Evolutionary conservation across 441 rosid species (phyloP).

Genomic region (Monsonia emarginata): DNA sequence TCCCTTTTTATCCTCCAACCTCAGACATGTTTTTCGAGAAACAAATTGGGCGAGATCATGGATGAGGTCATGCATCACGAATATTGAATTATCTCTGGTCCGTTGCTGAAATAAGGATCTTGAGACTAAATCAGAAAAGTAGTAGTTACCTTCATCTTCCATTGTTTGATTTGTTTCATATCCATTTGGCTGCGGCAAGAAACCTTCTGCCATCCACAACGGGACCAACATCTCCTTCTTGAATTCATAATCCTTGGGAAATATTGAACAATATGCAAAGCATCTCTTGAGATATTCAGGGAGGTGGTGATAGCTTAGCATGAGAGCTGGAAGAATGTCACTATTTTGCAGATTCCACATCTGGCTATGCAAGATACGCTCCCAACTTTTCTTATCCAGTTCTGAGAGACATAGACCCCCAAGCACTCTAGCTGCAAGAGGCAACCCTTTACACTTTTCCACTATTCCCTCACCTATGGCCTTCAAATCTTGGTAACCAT

Average conservation of each 20-base stretch:
- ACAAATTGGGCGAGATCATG: conserved; percentile 12
- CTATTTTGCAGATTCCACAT: conserved; percentile 4
- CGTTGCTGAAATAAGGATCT: conserved; percentile 12
- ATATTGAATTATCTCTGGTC: neutral
- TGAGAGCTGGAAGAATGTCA: neutral
- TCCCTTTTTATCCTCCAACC: neutral
- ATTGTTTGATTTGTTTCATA: neutral
- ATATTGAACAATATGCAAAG: conserved; percentile 11
- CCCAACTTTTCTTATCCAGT: neutral
- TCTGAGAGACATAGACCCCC: neutral
- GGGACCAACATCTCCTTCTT: neutral
- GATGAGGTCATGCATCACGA: conserved; percentile 15
- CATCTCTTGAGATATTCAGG: neutral
- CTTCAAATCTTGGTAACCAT: neutral
- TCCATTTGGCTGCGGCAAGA: neutral
- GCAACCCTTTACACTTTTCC: conserved; percentile 8
- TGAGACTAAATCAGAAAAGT: neutral
- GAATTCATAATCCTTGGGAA: neutral
- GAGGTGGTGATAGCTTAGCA: conserved; percentile 7
- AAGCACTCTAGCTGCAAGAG: conserved; percentile 5
- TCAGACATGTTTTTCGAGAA: neutral
- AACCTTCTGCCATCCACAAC: conserved; percentile 16
- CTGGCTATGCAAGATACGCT: neutral
- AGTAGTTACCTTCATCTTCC: conserved; percentile 1
- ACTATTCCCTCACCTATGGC: conserved; percentile 5